Conservation (phyloP, 2,329 filamentous ascomycete species). For the Phaeosphaeriaceae sp. region DNA sequence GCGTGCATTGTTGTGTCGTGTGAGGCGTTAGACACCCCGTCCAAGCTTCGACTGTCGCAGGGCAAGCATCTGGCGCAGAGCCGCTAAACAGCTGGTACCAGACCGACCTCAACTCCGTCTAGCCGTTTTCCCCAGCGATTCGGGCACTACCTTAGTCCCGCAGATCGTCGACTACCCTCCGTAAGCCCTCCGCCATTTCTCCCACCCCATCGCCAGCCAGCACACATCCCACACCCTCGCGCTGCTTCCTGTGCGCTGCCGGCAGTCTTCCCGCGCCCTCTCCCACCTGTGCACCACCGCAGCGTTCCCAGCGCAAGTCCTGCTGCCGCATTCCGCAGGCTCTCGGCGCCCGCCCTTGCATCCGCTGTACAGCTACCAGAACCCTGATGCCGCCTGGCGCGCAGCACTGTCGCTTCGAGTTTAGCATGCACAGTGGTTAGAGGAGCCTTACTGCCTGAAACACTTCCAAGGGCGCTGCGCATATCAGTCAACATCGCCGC, state of each 20-base stretch:
- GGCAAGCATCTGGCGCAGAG: constrained; percentile 1
- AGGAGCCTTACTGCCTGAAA: constrained; percentile 34
- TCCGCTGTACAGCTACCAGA: constrained; percentile 29
- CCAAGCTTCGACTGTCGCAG: not conserved
- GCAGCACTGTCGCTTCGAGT: constrained; percentile 47
- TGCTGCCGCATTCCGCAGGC: constrained; percentile 29
- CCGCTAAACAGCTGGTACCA: too few relatives aligned
- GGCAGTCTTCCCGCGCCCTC: not conserved
- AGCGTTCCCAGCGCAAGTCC: not conserved
- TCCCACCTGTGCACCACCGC: not conserved
- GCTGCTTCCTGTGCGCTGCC: not conserved
- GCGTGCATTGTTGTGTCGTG: not conserved
- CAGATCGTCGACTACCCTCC: not conserved
- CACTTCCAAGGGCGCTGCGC: constrained; percentile 41
- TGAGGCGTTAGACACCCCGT: not conserved
- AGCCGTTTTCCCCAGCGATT: not conserved
- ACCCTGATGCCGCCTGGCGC: constrained; percentile 50
- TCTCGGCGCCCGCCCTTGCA: constrained; percentile 41
- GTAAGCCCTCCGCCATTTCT: not conserved
- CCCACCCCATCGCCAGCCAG: not conserved
- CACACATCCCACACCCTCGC: not conserved
- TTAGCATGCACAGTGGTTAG: constrained; percentile 48
- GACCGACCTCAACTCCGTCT: not conserved
- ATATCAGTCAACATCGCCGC: constrained; percentile 35
- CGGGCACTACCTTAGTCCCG: not conserved